phyloP scores from a whole-genome alignment of 371 early-diverging fungal species.

The Lichtheimia hyalospora region DNA sequence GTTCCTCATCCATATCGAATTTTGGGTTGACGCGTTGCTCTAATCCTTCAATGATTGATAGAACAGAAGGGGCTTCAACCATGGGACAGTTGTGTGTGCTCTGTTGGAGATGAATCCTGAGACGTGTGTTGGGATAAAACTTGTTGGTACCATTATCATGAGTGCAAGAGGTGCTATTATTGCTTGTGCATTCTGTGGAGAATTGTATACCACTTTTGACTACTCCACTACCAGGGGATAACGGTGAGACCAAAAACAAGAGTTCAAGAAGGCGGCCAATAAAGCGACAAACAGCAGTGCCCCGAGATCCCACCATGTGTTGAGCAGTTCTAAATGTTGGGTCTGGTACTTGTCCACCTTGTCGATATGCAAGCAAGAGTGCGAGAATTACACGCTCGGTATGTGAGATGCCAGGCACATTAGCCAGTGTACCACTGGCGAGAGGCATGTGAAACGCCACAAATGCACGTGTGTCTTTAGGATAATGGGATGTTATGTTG shows the following conservation, averaged over 20 bases:
- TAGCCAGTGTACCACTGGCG: slow-evolving; percentile 58
- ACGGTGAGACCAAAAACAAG: slow-evolving; percentile 42
- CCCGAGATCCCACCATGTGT: slow-evolving; percentile 38
- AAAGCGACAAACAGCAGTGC: slow-evolving; percentile 40
- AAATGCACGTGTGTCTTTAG: slow-evolving; percentile 62
- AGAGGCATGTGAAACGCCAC: slow-evolving; percentile 61
- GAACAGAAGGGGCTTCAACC: slow-evolving; percentile 20
- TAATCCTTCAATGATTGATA: slow-evolving; percentile 71
- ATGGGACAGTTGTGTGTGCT: slow-evolving; percentile 3
- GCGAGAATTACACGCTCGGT: slow-evolving; percentile 56
- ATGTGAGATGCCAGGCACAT: slow-evolving; percentile 60
- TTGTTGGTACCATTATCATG: neutral
- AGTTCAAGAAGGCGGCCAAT: slow-evolving; percentile 48
- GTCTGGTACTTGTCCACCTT: slow-evolving; percentile 56
- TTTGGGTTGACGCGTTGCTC: slow-evolving; percentile 77
- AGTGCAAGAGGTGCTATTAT: too few species aligned
- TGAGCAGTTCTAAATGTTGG: slow-evolving; percentile 41
- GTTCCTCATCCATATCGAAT: slow-evolving; percentile 25
- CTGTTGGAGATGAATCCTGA: slow-evolving; percentile 14
- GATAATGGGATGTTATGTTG: slow-evolving; percentile 54
- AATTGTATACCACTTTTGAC: slow-evolving; percentile 23
- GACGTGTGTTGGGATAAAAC: slow-evolving; percentile 12
- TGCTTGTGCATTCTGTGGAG: neutral
- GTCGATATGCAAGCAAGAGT: slow-evolving; percentile 51
- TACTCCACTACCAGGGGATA: slow-evolving; percentile 38